These are phyloP conservation scores for Psilocybe cyanescens DNA, from an alignment of 768 basidiomycete species.

Conservation along the genomic window DNA sequence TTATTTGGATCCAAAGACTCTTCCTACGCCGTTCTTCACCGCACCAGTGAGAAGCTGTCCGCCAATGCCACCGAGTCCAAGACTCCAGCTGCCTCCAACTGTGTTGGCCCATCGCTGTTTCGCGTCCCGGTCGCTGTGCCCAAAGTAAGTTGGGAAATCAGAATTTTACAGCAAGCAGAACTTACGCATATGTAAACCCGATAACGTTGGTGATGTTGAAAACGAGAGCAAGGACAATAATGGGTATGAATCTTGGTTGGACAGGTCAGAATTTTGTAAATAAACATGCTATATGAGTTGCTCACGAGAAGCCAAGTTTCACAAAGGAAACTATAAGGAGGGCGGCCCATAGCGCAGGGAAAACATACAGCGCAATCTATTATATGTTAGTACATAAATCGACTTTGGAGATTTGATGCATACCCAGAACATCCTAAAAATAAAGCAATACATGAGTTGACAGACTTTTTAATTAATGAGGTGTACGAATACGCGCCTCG, in stretches of 20 bases:
- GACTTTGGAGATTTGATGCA: conserved; percentile 20
- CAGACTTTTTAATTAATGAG: background rate
- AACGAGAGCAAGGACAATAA: conserved; percentile 90
- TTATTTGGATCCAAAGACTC: conserved; percentile 61
- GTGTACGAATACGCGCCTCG: conserved; percentile 56
- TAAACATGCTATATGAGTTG: background rate
- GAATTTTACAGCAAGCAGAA: conserved; percentile 15
- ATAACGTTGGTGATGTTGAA: conserved; percentile 97
- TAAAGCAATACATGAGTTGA: conserved; percentile 6
- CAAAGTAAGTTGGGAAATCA: conserved; percentile 15
- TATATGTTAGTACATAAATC: background rate
- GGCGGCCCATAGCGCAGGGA: conserved; percentile 86
- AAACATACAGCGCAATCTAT: conserved; percentile 86
- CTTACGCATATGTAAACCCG: conserved; percentile 94
- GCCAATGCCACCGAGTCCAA: conserved; percentile 81
- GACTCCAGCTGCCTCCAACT: conserved; percentile 70
- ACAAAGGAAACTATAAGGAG: conserved; percentile 89
- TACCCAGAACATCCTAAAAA: conserved; percentile 90
- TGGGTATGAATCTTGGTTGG: conserved; percentile 83
- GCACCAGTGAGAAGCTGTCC: conserved; percentile 84
- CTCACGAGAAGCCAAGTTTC: conserved; percentile 87
- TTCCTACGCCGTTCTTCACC: conserved; percentile 80
- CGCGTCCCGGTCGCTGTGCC: conserved; percentile 81
- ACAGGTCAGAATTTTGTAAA: conserved; percentile 3
- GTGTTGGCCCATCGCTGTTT: conserved; percentile 89